Base-by-base conservation (phyloP, 2,329 filamentous ascomycete genomes). In the Dactylonectria estremocensis region DNA sequence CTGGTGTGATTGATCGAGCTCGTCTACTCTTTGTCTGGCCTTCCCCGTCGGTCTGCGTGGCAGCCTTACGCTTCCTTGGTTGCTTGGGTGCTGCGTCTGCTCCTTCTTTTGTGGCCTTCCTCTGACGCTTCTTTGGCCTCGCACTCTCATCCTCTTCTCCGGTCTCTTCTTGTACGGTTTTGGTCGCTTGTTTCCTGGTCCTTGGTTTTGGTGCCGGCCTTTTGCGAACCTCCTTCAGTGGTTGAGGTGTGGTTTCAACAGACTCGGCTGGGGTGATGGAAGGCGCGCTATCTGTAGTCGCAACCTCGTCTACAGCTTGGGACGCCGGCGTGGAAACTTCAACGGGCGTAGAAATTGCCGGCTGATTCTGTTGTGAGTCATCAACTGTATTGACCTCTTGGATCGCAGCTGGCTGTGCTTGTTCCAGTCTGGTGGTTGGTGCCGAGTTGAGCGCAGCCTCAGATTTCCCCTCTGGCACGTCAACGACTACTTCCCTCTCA, bases 1-100 rank as follows among this genome's bases (percentile, higher is more conserved):
- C 89, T 2, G 91, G 91, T 0, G 90, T 92, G 3, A 81, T 71
- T 16, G 86, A 84, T 65, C 88, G 84, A 60, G 84, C 80, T 49
- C 80, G 72, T 68, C 83, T 73, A 60, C 74, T 77, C 16, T 76
- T 67, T 58, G 75, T 72, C 2, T 74, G 73, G 6, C 72, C 72
- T 31, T 73, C 67, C 54, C 71, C 75, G n/a, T 72, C 18, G 22
- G 60, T 76, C 48, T 76, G 58, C 1, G 70, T 56, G 28, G 69
- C 71, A 2, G 77, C 66, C 53, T 75, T 79, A 8, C 77, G 77
- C 40, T 80, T 79, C 28, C 73, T 73, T 20, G 73, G 70, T 35
- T 62, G 72, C 64, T 67, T 72, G 60, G 66, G 66, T 66, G 69
- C 40, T 18, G 69, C 60, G 13, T 63, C 57, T 5, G 71, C 69